These are phyloP conservation scores for Trichosporon sp. DNA, from an alignment of 1,284 basidiomycete genomes.

Conservation along the genomic window DNA sequence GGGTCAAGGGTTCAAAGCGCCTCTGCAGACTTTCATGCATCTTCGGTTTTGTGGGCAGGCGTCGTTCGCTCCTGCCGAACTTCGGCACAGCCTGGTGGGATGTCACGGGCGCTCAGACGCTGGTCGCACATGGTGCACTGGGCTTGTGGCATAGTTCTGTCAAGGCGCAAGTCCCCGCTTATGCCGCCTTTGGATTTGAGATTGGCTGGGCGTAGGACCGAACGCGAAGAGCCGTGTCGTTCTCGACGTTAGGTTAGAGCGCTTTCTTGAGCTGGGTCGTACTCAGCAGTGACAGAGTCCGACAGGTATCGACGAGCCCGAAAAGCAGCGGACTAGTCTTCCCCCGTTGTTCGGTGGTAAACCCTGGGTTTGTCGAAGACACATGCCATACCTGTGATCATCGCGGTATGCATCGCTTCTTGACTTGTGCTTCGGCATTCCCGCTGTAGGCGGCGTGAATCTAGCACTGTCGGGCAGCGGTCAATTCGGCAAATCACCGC, in stretches of 20 bases:
- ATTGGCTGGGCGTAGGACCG: too few relatives aligned
- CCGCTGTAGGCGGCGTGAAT: background rate
- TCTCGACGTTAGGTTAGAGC: too few relatives aligned
- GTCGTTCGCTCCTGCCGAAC: background rate
- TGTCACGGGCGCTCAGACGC: background rate
- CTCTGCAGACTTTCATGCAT: background rate
- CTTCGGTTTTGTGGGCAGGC: background rate
- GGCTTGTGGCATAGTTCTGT: background rate
- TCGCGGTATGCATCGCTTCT: background rate
- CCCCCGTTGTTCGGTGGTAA: background rate
- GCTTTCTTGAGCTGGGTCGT: too few relatives aligned
- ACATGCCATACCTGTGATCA: background rate
- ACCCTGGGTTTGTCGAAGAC: background rate
- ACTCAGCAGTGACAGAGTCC: too few relatives aligned
- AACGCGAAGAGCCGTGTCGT: too few relatives aligned
- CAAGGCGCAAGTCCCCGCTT: too few relatives aligned
- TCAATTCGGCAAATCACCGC: background rate
- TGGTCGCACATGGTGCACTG: background rate
- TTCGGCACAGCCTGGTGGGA: background rate
- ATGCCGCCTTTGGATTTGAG: too few relatives aligned
- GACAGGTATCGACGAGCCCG: too few relatives aligned
- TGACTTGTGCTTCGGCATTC: background rate
- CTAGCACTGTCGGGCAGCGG: background rate
- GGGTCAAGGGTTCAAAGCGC: too few relatives aligned
- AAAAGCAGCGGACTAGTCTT: too few relatives aligned